Evolutionary conservation across 2,329 filamentous ascomycete genomes (phyloP).

Genomic region (Arthroderma sp.): DNA sequence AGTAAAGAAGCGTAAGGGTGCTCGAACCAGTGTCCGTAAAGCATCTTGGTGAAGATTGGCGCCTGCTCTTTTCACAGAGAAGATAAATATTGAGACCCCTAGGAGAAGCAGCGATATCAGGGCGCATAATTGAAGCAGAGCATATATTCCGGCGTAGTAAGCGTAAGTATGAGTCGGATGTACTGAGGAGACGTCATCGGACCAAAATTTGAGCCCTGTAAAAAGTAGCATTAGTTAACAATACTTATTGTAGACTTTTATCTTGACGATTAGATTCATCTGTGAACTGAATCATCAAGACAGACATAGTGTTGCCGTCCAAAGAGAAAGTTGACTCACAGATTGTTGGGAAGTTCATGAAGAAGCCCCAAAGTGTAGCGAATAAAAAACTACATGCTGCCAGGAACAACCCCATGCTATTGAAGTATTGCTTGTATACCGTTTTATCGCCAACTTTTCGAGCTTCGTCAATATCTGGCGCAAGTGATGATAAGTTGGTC

Average conservation of each 20-base stretch:
- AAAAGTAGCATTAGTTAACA: background rate
- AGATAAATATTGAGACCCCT: constrained; percentile 13
- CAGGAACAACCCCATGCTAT: background rate
- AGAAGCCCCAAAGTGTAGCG: constrained; percentile 17
- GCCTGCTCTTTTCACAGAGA: constrained; percentile 17
- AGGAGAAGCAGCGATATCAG: constrained; percentile 17
- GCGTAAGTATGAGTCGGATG: constrained; percentile 15
- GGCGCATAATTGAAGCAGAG: constrained; percentile 19
- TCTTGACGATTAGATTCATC: too few relatives aligned
- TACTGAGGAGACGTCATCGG: constrained; percentile 14
- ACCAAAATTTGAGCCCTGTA: constrained; percentile 19
- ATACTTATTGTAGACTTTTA: background rate
- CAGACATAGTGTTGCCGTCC: too few relatives aligned
- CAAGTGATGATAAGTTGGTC: constrained; percentile 4
- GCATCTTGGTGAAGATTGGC: constrained; percentile 18
- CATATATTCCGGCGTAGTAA: constrained; percentile 21
- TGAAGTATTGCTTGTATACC: constrained; percentile 3
- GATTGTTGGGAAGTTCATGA: constrained; percentile 20
- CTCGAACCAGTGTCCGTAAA: constrained; percentile 18
- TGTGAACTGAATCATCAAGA: too few relatives aligned
- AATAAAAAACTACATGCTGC: constrained; percentile 7
- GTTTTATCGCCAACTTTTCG: background rate
- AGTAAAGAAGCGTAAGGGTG: constrained; percentile 34
- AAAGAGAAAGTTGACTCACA: constrained; percentile 8
- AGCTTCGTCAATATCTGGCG: constrained; percentile 1